Evolutionary conservation across 1,284 basidiomycete species (phyloP).

Genomic region (Phaffia rhodozyma): DNA sequence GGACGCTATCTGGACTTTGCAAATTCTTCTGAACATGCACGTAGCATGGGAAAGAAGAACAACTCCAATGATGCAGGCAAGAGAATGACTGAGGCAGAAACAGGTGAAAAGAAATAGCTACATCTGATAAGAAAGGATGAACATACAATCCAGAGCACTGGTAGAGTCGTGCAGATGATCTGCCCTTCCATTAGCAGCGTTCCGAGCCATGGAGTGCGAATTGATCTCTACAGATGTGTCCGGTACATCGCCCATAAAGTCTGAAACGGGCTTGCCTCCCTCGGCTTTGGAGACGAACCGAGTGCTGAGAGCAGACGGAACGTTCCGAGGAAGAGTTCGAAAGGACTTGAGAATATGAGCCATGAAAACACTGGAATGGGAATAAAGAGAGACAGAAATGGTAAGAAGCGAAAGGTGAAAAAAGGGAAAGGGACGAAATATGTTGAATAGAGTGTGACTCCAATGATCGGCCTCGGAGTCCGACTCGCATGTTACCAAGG

Average conservation of each 20-base stretch:
- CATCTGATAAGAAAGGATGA: conserved; percentile 32
- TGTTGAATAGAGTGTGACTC: too few relatives aligned
- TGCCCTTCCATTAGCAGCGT: conserved; percentile 23
- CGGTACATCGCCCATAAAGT: neutral
- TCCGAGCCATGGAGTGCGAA: neutral
- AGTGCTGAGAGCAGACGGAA: too few relatives aligned
- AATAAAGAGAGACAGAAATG: too few relatives aligned
- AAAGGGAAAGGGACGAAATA: too few relatives aligned
- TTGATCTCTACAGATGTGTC: conserved; percentile 13
- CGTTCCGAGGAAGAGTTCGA: too few relatives aligned
- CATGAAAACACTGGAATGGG: too few relatives aligned
- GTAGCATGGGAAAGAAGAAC: neutral
- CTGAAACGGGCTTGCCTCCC: conserved; percentile 12
- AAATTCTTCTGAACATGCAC: conserved; percentile 27
- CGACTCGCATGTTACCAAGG: too few relatives aligned
- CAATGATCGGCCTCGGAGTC: too few relatives aligned
- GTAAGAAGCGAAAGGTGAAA: too few relatives aligned
- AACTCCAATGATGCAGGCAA: conserved; percentile 1
- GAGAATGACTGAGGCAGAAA: too few relatives aligned
- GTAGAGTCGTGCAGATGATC: conserved; percentile 73
- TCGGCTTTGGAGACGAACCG: conserved; percentile 7
- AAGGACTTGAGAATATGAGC: too few relatives aligned
- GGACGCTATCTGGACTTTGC: conserved; percentile 24
- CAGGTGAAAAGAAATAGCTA: neutral
- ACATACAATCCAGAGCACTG: conserved; percentile 90